Base-by-base conservation (phyloP, 108 stramenopile species). In the Chaetoceros tenuissimus region DNA sequence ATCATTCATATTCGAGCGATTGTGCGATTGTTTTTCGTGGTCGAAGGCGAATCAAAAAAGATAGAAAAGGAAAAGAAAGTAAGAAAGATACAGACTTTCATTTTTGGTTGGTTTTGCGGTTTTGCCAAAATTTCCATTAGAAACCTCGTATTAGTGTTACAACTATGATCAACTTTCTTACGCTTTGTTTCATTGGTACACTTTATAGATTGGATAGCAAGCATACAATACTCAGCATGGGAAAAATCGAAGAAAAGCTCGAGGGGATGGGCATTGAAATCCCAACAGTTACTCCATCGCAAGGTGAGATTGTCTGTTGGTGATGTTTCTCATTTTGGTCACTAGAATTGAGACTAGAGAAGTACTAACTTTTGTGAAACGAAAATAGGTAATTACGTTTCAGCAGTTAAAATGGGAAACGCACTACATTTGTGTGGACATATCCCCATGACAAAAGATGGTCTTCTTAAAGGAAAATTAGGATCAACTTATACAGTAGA, bases 401-500 rank as follows among this genome's bases (percentile, higher is more conserved):
- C 34, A 40, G 5, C 8, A 10, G 34, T 40, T 40, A 5, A 5
- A 10, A 13, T 40, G 34, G 34, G 34, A 13, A 40, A 40, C 34
- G 13, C 13, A 5, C 34, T 40, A 10, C 34, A 40, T 13, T 13
- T 40, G 34, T 40, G 8, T 40, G 34, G 34, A 10, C 34, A 40
- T 40, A 40, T 40, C 13, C 34, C 34, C 5, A 13, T 13, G 8
- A 40, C 34, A 13, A 10, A 5, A 13, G 34, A 40, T 10, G 34
- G 34, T 40, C 34, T 40, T 13, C 5, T 40, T 13, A 40, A 40
- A 13, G 34, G 55, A 2, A 30, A 34, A 19, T 17, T 55, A 3
- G 54, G 54, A 2, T 21, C 24, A 23, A 73, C 69, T 19, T 31
- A 72, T 62, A 77, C 64, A 8, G 72, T 77, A 1, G 76, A 85